Percentiles rank a stretch among this genome's conserved stretches.
Evolutionary conservation across 2,329 filamentous ascomycete genomes (phyloP).

Genomic region (Aspergillus phoenicis): DNA sequence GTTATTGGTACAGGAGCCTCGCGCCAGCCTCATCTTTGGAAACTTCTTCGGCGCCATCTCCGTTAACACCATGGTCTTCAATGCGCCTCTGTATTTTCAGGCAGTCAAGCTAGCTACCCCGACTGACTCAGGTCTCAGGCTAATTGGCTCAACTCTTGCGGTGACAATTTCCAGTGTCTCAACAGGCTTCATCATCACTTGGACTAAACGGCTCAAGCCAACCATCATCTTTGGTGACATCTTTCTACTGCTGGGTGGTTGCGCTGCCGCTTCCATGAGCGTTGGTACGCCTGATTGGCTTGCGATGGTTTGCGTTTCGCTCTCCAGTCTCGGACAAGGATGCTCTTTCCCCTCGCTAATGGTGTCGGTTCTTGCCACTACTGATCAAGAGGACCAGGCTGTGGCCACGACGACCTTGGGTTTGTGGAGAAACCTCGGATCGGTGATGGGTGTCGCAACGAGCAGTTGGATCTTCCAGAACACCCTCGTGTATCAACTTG

Average conservation of each 20-base stretch:
- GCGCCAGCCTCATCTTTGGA: constrained; percentile 53
- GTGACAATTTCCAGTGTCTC: constrained; percentile 58
- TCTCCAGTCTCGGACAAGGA: constrained; percentile 61
- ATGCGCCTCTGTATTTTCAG: constrained; percentile 75
- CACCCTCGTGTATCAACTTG: constrained; percentile 62
- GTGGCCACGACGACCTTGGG: constrained; percentile 71
- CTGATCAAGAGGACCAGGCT: constrained; percentile 64
- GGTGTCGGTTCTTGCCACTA: constrained; percentile 64
- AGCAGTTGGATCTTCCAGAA: constrained; percentile 76
- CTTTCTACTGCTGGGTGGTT: constrained; percentile 55
- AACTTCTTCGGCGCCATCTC: constrained; percentile 56
- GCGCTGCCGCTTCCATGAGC: constrained; percentile 54
- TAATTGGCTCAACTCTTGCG: constrained; percentile 65
- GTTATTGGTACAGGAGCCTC: constrained; percentile 50
- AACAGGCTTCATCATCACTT: constrained; percentile 65
- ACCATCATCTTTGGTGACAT: constrained; percentile 57
- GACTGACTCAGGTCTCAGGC: constrained; percentile 71
- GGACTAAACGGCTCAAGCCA: constrained; percentile 62
- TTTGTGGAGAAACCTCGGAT: constrained; percentile 71
- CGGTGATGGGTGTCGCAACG: constrained; percentile 71
- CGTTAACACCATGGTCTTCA: constrained; percentile 64
- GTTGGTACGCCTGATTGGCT: constrained; percentile 54
- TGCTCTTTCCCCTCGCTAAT: constrained; percentile 67
- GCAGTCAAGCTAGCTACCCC: constrained; percentile 70
- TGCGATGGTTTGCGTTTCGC: constrained; percentile 62